Evolutionary conservation across 306 rosid genomes (phyloP), one percentile per base, ranked within the genome.

Genomic region (Malus domestica): DNA sequence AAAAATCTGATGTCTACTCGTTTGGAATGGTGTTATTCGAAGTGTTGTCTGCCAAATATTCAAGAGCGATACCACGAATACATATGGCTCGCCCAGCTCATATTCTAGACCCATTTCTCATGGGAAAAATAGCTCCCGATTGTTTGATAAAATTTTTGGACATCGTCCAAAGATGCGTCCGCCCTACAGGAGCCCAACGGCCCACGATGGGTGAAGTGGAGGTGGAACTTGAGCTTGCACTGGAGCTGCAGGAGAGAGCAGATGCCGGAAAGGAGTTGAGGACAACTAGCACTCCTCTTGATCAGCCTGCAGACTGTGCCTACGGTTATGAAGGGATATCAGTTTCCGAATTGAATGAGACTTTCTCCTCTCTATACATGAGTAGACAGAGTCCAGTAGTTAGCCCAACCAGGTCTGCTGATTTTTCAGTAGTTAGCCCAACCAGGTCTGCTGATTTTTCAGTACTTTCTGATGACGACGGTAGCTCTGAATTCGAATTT

Each of bases 191-290:
- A 85, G 8, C 20, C 18, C 20, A 49, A 49, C 55, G 55, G 20
- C 55, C 55, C 55, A 49, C 55, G 20, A 49, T 82, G 78, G 78
- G 82, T 29, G 89, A 85, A 51, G 86, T 80, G 62, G 74, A 46
- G 76, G 64, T 77, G 25, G 60, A 46, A 49, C 85, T 86, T 49
- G 89, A 83, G 74, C 40, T 13, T 35, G 82, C 76, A 5, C 25
- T 86, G 58, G 33, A 65, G 40, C 5, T 80, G 65, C 85, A 86
- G 23, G 79, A 61, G 45, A 67, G 64, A 1, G 86, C 83, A 5
- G 78, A 76, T 15, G 27, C 54, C 33, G 54, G 20, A 7, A 57
- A n/a, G 4, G 61, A 57, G 13, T 4, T 49, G 61, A 4, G 25
- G 27, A n/a, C 61, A 19, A 0, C 5, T 8, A 57, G 61, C 25